Evolutionary conservation across 305 asterid genomes (phyloP), one percentile per base, ranked within the genome.

Genomic region (Salvia sclarea): DNA sequence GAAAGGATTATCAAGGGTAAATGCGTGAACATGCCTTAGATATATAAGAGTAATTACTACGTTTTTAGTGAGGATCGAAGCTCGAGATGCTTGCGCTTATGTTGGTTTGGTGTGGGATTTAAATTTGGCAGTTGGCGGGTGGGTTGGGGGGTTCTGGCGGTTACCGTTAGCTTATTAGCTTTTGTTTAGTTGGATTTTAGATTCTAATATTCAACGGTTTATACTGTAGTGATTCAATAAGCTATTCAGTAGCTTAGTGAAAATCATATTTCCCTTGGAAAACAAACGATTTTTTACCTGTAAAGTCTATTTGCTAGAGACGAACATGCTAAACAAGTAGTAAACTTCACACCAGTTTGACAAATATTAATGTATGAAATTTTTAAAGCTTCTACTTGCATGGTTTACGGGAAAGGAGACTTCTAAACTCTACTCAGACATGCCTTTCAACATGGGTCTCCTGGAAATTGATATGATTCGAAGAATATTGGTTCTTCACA

Each of bases 71-170:
- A 37, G 55, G 30, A 71, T 22, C 33, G 57, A 35, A 43, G 28
- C 45, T 38, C 8, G 17, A 38, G 45, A 25, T 40, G 35, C 9
- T 43, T 17, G 20, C 24, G 44, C 61, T 55, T 24, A 0, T 12
- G 21, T 10, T 44, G 14, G 17, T 33, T 45, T 64, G 5, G 43
- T 21, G 30, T 20, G n/a, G 66, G 35, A 44, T 43, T 71, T 71
- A 16, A 30, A 30, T n/a, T 10, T 44, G 2, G 35, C 58, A 52
- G 58, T 52, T 52, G 58, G 58, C 58, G 33, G 58, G 58, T 52
- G 28, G 12, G 13, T 13, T 49, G 16, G 14, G 16, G 16, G 35
- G 17, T 1, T 52, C 17, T 22, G 58, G 55, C 31, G n/a, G 17
- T 55, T 43, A 18, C 22, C 30, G 20, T 22, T 24, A 22, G 33